Base-by-base conservation (phyloP, 306 rosid species). In the Citrullus colocynthis region DNA sequence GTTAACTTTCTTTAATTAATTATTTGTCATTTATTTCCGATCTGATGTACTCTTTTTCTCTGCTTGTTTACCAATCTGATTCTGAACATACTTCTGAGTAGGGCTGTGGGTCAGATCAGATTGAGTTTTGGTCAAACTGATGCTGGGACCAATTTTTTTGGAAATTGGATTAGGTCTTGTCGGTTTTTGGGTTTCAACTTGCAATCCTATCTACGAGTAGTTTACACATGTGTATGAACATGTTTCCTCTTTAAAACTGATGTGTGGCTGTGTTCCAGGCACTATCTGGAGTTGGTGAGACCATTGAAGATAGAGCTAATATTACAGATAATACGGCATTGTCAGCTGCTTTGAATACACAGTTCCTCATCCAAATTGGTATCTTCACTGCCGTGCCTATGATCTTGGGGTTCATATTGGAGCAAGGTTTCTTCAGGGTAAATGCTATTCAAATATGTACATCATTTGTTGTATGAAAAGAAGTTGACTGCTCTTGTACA, bases 361-460 rank as follows among this genome's bases (percentile, higher is more conserved):
- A 94, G 84, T 94, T 94, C 78, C 98, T 94, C 80, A 78, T 89
- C 74, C 98, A 91, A 83, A 91, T 91, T 84, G 98, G 98, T 79
- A 49, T 94, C 81, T 91, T 94, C 87, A 90, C 98, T 62, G 97
- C 98, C 0, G 88, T 94, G 77, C 98, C 97, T 39, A 94, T 94
- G 98, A 18, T 94, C 77, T 82, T 91, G 83, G 96, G 98, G 64
- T 88, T 70, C 81, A 87, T 94, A 85, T 85, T 94, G 81, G 98
- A 94, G 83, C 95, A 88, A 60, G 98, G 98, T 75, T 88, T 94
- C 81, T 82, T 94, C 59, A 90, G 86, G 93, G 98, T 91, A 82
- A 89, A 44, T 78, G 74, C 41, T 45, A 39, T 18, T 59, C 58
- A 12, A 58, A 13, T 74, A 7, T 76, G 34, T 20, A 17, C 58